A percentile compares a stretch with the other conserved stretches of the same genome.
These are phyloP conservation scores for Cajanus cajan DNA, from an alignment of 306 rosid species.

Conservation along the genomic window DNA sequence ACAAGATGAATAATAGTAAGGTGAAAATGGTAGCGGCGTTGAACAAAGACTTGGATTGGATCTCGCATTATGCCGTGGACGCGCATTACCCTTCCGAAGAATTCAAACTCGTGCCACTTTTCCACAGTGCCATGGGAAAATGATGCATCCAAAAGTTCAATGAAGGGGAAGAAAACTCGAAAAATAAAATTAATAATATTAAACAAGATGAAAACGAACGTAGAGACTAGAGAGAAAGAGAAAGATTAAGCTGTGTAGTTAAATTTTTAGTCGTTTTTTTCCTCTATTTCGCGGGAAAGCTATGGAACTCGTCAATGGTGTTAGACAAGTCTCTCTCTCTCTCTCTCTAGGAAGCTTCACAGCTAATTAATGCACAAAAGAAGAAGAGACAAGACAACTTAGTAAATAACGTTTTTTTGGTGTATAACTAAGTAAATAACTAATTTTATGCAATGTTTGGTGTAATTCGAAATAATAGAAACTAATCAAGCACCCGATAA, in stretches of 20 bases:
- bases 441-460: neutral
- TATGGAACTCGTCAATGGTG: slow-evolving; percentile 52
- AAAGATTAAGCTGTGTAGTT: neutral
- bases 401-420: neutral
- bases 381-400: neutral
- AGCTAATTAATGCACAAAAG: slow-evolving; percentile 18
- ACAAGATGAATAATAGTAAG: neutral
- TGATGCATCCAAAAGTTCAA: neutral
- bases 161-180: neutral
- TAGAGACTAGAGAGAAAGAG: neutral
- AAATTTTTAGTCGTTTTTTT: neutral
- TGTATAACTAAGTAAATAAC: neutral
- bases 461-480: neutral
- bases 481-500: neutral
- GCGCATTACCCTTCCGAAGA: slow-evolving; percentile 39
- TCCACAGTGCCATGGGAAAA: slow-evolving; percentile 24
- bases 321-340: slow-evolving; percentile 27
- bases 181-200: neutral
- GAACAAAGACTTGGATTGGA: slow-evolving; percentile 42
- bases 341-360: slow-evolving; percentile 23
- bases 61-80: slow-evolving; percentile 51
- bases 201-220: neutral
- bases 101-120: slow-evolving; percentile 27
- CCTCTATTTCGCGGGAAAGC: slow-evolving; percentile 59
- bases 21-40: neutral